A percentile compares a stretch with the other conserved stretches of the same genome.
phyloP scores from a whole-genome alignment of 1,284 basidiomycete genomes.

The Sanghuangporus baumii region DNA sequence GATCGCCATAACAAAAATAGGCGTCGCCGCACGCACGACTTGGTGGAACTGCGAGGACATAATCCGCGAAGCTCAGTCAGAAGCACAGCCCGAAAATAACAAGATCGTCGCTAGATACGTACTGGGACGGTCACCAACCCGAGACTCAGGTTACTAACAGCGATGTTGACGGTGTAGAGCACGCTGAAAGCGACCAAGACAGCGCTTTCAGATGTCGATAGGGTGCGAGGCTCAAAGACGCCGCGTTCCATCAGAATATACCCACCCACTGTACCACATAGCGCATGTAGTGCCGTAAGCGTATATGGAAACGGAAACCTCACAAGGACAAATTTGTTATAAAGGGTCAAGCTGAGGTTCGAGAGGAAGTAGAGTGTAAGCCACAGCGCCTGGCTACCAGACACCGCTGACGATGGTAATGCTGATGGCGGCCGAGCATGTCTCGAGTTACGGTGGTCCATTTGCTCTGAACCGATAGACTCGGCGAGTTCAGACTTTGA shows the following conservation, averaged over 20 bases:
- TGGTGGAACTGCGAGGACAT: conserved; percentile 73
- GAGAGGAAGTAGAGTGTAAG: conserved; percentile 79
- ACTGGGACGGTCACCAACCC: conserved; percentile 89
- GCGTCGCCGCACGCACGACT: conserved; percentile 88
- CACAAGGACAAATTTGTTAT: conserved; percentile 87
- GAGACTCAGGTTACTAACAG: conserved; percentile 85
- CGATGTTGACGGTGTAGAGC: conserved; percentile 89
- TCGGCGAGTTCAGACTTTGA: not conserved
- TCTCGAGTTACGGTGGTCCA: not conserved
- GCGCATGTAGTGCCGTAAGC: conserved; percentile 78
- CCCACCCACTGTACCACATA: conserved; percentile 83
- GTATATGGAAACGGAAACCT: conserved; percentile 92
- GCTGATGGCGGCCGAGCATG: not conserved
- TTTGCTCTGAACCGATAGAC: not conserved
- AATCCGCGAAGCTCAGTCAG: not conserved
- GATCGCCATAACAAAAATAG: conserved; percentile 83
- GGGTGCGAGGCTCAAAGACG: conserved; percentile 54
- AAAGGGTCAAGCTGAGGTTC: conserved; percentile 86
- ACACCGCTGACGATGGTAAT: not conserved
- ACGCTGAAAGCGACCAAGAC: conserved; percentile 76
- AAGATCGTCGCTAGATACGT: conserved; percentile 29
- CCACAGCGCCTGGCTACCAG: conserved; percentile 38
- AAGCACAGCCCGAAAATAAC: conserved; percentile 3
- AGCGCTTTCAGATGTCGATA: conserved; percentile 51
- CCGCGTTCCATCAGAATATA: conserved; percentile 56